Percentiles rank a stretch among this genome's conserved stretches.
These are phyloP conservation scores for Paraconiothyrium sp. DNA, from an alignment of 2,329 filamentous ascomycete genomes.

Conservation along the genomic window DNA sequence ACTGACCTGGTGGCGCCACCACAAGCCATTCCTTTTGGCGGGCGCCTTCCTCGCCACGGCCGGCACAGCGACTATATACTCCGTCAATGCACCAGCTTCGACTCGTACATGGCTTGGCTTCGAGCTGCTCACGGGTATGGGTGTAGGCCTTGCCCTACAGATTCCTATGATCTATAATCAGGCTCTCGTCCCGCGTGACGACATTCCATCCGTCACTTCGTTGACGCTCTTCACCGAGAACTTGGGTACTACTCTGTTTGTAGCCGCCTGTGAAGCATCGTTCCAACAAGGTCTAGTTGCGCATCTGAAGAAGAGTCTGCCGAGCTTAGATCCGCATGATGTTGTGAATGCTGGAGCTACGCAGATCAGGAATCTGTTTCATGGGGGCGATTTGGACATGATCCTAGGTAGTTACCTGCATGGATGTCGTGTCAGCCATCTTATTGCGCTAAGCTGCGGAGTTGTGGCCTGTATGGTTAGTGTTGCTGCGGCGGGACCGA, in stretches of 20 bases:
- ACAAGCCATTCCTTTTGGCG: constrained; percentile 54
- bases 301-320: constrained; percentile 40
- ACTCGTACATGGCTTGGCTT: constrained; percentile 59
- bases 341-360: constrained; percentile 54
- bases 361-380: constrained; percentile 47
- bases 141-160: constrained; percentile 55
- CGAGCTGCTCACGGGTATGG: constrained; percentile 57
- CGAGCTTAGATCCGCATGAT: constrained; percentile 40
- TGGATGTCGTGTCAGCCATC: constrained; percentile 25
- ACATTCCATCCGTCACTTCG: constrained; percentile 49
- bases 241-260: constrained; percentile 52
- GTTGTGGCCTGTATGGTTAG: constrained; percentile 18
- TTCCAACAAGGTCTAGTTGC: constrained; percentile 52
- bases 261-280: constrained; percentile 50
- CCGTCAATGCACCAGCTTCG: constrained; percentile 50
- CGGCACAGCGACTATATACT: constrained; percentile 39
- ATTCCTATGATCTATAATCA: constrained; percentile 54
- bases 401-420: constrained; percentile 28
- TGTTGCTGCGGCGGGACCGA: constrained; percentile 8
- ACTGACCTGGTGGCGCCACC: constrained; percentile 48
- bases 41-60: constrained; percentile 35
- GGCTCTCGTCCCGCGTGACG: constrained; percentile 27
- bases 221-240: constrained; percentile 53
- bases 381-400: constrained; percentile 20
- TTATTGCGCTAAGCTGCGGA: constrained; percentile 23